Percentiles rank a stretch among this genome's conserved stretches.
Conservation (phyloP, 2,329 filamentous ascomycete genomes). For the Paracamarosporium sp. region DNA sequence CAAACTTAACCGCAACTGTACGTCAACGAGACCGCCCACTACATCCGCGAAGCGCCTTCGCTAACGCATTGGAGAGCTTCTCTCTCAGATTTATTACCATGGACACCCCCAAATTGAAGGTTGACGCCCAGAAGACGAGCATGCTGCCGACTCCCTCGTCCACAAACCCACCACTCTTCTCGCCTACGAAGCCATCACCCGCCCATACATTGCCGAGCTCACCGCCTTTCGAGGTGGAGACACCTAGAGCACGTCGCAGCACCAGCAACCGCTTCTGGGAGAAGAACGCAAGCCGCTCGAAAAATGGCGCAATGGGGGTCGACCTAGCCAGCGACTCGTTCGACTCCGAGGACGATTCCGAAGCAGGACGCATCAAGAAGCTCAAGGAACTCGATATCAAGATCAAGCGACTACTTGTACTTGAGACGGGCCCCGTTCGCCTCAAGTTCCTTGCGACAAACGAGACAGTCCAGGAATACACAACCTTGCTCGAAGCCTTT, state of each 20-base stretch:
- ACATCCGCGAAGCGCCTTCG: not conserved
- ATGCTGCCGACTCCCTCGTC: not conserved
- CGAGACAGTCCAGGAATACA: not conserved
- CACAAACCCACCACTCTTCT: not conserved
- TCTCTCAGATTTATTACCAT: not conserved
- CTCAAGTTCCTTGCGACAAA: not conserved
- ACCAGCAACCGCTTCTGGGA: slow-evolving; percentile 7
- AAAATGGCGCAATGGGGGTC: not conserved
- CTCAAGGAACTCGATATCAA: not conserved
- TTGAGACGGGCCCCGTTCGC: not conserved
- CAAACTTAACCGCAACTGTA: not conserved
- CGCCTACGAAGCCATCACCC: not conserved
- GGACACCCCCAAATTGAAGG: not conserved
- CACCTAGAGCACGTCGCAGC: not conserved
- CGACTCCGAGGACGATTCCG: not conserved
- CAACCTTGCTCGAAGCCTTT: not conserved
- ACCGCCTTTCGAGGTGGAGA: not conserved
- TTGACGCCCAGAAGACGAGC: not conserved
- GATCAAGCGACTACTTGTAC: not conserved
- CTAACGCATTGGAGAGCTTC: too few species aligned
- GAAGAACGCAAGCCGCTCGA: not conserved
- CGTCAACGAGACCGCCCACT: not conserved
- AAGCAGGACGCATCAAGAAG: not conserved
- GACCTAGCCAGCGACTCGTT: slow-evolving; percentile 1
- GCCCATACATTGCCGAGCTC: not conserved